phyloP scores from a whole-genome alignment of 306 rosid species.

The Vigna reflexopilosa region DNA sequence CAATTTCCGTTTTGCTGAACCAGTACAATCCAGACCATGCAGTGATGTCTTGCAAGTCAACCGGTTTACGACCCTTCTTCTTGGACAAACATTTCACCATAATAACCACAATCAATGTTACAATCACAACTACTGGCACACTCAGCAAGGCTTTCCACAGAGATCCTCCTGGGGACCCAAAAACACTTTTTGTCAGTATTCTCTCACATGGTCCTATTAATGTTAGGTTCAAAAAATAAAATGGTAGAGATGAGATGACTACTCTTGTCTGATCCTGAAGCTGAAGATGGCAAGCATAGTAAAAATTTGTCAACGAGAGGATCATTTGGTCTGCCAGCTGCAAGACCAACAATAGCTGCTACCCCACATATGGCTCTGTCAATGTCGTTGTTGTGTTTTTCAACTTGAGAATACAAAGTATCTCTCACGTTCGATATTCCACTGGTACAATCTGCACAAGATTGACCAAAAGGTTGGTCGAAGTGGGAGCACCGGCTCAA shows the following conservation, averaged over 20 bases:
- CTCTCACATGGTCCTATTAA: background rate
- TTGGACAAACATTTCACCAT: slow-evolving; percentile 51
- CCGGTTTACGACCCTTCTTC: slow-evolving; percentile 53
- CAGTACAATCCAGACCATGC: slow-evolving; percentile 77
- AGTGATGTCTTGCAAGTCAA: slow-evolving; percentile 38
- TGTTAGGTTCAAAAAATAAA: background rate
- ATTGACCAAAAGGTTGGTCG: slow-evolving; percentile 10
- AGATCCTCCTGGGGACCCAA: slow-evolving; percentile 40
- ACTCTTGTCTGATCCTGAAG: slow-evolving; percentile 44
- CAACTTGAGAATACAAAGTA: background rate
- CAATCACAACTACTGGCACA: slow-evolving; percentile 27
- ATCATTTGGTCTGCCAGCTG: slow-evolving; percentile 45
- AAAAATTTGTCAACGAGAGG: slow-evolving; percentile 47
- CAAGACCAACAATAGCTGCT: slow-evolving; percentile 61
- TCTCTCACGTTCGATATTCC: slow-evolving; percentile 47
- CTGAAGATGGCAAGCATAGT: slow-evolving; percentile 48
- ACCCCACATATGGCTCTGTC: slow-evolving; percentile 62
- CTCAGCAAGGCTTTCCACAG: slow-evolving; percentile 42
- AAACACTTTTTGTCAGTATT: slow-evolving; percentile 12
- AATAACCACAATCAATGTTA: slow-evolving; percentile 44
- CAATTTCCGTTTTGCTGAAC: slow-evolving; percentile 79
- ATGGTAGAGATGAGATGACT: background rate
- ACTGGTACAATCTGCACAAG: slow-evolving; percentile 48
- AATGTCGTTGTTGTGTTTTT: background rate
- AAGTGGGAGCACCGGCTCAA: slow-evolving; percentile 53